phyloP scores from a whole-genome alignment of 805 yeast genomes.

The Metschnikowia borealis region DNA sequence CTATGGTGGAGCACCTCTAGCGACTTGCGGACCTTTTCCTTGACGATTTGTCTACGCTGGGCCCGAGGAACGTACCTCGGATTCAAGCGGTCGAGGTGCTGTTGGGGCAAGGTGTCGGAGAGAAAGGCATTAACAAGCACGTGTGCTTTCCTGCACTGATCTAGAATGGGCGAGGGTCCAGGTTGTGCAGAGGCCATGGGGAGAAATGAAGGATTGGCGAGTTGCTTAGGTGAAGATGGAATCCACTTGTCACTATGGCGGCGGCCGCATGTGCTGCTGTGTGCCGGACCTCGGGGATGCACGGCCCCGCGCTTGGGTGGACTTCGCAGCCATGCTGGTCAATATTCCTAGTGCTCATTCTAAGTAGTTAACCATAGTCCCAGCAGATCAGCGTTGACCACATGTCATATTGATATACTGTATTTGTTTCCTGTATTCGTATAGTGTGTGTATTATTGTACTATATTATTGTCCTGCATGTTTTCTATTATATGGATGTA shows the following conservation, averaged over 20 bases:
- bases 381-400: too few relatives aligned
- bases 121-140: constrained; percentile 29
- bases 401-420: too few relatives aligned
- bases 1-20: constrained; percentile 27
- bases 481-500: too few relatives aligned
- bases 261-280: neutral
- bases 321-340: too few relatives aligned
- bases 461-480: too few relatives aligned
- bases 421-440: too few relatives aligned
- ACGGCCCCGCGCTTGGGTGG: neutral
- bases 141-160: constrained; percentile 31
- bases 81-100: constrained; percentile 17
- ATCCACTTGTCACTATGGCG: neutral
- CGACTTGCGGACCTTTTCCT: constrained; percentile 25
- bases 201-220: neutral
- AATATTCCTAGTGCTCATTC: too few relatives aligned
- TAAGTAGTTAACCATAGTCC: too few relatives aligned
- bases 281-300: neutral
- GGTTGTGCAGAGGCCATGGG: neutral
- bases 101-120: constrained; percentile 27
- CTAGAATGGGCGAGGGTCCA: constrained; percentile 7
- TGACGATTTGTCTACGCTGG: constrained; percentile 23
- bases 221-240: neutral
- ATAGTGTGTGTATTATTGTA: too few relatives aligned
- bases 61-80: constrained; percentile 21